These are phyloP conservation scores for Hibiscus syriacus DNA, from an alignment of 345 rosid genomes.

Conservation along the genomic window DNA sequence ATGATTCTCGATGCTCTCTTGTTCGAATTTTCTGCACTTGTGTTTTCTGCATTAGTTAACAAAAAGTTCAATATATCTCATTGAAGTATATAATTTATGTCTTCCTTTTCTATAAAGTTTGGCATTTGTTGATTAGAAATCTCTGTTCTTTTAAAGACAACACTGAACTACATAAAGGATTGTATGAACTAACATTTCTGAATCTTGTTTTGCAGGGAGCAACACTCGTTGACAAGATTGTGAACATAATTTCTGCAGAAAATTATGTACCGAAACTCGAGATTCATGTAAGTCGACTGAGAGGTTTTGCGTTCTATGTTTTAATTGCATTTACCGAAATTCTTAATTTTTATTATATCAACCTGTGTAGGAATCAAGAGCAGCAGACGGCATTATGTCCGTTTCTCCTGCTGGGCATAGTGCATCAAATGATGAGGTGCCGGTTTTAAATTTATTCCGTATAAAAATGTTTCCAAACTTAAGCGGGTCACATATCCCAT, in stretches of 20 bases:
- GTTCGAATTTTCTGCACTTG: not conserved
- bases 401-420: slow-evolving; percentile 25
- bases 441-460: not conserved
- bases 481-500: too few relatives aligned
- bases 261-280: slow-evolving; percentile 47
- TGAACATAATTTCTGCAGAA: slow-evolving; percentile 54
- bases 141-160: not conserved
- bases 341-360: slow-evolving; percentile 7
- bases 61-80: not conserved
- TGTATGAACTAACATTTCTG: not conserved
- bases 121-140: not conserved
- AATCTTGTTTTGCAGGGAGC: slow-evolving; percentile 77
- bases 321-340: slow-evolving; percentile 5
- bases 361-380: slow-evolving; percentile 51
- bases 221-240: slow-evolving; percentile 77
- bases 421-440: too few relatives aligned
- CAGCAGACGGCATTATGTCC: slow-evolving; percentile 31
- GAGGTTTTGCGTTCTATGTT: not conserved
- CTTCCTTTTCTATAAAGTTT: not conserved
- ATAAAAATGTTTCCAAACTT: not conserved
- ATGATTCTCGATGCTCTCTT: not conserved
- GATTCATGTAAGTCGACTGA: slow-evolving; percentile 34
- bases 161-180: not conserved
- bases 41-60: not conserved
- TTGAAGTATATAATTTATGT: not conserved